Evolutionary conservation across 768 basidiomycete genomes (phyloP).

Genomic region (Boletus sensibilis): DNA sequence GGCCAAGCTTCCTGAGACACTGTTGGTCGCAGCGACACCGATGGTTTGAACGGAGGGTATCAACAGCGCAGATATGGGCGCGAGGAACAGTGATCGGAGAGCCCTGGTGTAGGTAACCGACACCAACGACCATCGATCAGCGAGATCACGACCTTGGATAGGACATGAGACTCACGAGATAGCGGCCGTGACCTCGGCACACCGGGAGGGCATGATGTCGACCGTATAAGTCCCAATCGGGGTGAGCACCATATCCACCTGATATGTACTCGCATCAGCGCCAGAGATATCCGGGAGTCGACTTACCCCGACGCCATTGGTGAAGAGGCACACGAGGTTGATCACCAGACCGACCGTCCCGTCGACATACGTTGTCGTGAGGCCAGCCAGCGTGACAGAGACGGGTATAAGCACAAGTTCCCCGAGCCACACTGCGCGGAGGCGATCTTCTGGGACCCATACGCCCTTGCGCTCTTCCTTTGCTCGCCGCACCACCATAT

Average conservation of each 20-base stretch:
- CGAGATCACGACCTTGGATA: background rate
- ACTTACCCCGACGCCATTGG: conserved; percentile 66
- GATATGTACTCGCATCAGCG: background rate
- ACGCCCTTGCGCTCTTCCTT: conserved; percentile 48
- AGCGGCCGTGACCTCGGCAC: conserved; percentile 64
- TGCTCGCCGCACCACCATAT: conserved; percentile 48
- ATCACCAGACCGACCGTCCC: conserved; percentile 50
- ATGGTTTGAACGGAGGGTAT: conserved; percentile 48
- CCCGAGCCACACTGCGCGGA: conserved; percentile 51
- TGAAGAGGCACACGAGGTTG: conserved; percentile 55
- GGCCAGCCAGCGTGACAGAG: conserved; percentile 47
- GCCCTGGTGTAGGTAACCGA: conserved; percentile 8
- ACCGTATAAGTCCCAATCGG: conserved; percentile 57
- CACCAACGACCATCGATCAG: background rate
- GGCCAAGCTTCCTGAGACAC: conserved; percentile 43
- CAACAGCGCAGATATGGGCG: conserved; percentile 12
- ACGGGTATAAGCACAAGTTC: conserved; percentile 51
- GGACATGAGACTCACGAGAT: conserved; percentile 41
- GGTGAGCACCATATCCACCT: conserved; percentile 58
- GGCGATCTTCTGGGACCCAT: conserved; percentile 70
- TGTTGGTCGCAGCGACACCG: conserved; percentile 52
- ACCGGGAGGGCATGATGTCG: conserved; percentile 58
- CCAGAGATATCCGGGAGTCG: background rate
- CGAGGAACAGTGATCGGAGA: conserved; percentile 23
- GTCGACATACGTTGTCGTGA: conserved; percentile 50